These are phyloP conservation scores for Glycyrrhiza uralensis DNA, from an alignment of 306 rosid species.

Conservation along the genomic window DNA sequence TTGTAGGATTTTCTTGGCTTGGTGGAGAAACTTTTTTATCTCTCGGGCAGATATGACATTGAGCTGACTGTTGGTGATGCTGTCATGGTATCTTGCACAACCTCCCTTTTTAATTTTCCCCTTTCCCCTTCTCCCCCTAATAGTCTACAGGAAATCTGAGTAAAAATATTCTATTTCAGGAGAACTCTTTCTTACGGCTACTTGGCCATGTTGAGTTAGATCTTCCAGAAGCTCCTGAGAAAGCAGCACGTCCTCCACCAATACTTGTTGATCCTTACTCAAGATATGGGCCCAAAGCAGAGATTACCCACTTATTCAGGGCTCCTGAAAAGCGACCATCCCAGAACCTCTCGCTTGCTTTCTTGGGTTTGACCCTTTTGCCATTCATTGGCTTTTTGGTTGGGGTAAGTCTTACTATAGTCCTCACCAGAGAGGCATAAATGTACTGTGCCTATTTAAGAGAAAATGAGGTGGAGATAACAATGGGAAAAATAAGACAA, in stretches of 20 bases:
- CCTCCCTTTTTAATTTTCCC: neutral
- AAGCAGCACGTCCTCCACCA: constrained; percentile 76
- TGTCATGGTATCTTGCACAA: constrained; percentile 67
- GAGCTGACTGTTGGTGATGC: constrained; percentile 91
- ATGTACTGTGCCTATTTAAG: neutral
- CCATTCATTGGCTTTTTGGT: constrained; percentile 78
- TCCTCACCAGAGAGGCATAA: neutral
- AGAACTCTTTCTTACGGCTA: constrained; percentile 75
- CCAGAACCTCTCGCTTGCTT: constrained; percentile 71
- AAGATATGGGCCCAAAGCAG: constrained; percentile 84
- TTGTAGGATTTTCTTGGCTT: constrained; percentile 88
- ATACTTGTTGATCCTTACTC: constrained; percentile 66
- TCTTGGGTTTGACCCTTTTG: constrained; percentile 73
- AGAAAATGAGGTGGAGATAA: neutral
- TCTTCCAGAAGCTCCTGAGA: constrained; percentile 97
- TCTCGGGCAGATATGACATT: constrained; percentile 83
- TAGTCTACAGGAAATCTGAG: constrained; percentile 18
- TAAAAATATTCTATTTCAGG: constrained; percentile 50
- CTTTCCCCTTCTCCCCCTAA: neutral
- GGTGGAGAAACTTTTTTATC: constrained; percentile 90
- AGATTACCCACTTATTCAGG: constrained; percentile 84
- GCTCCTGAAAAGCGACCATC: constrained; percentile 89
- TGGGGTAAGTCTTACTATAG: constrained; percentile 66
- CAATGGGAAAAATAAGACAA: neutral
- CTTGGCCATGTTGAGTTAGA: constrained; percentile 82